Evolutionary conservation across 148 eudicot species (phyloP).

Genomic region (Camellia japonica): DNA sequence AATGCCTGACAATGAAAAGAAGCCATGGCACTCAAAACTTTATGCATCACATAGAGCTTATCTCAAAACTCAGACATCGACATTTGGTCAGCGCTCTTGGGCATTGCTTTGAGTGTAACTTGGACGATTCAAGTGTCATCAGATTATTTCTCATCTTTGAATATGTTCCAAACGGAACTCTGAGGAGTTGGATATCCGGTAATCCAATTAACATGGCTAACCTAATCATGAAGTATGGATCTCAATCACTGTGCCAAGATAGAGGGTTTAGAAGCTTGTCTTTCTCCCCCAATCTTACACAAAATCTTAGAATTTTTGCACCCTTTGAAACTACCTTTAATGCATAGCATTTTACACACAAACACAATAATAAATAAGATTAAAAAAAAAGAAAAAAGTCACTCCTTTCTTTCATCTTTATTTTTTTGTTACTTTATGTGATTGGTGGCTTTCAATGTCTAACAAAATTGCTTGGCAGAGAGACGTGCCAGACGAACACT

Average conservation of each 20-base stretch:
- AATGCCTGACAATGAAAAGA: constrained; percentile 69
- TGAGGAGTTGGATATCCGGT: constrained; percentile 87
- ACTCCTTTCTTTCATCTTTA: background rate
- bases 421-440: background rate
- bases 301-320: background rate
- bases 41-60: constrained; percentile 67
- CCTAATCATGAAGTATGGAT: background rate
- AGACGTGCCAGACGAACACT: constrained; percentile 45
- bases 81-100: constrained; percentile 89
- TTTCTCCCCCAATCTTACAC: background rate
- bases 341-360: background rate
- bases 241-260: background rate
- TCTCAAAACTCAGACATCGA: constrained; percentile 78
- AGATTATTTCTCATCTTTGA: constrained; percentile 81
- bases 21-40: constrained; percentile 50
- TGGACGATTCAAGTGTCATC: constrained; percentile 94
- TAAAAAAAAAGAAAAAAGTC: background rate
- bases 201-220: constrained; percentile 10
- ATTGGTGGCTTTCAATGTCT: constrained; percentile 2
- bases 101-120: constrained; percentile 86
- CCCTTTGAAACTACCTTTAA: too few species aligned
- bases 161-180: constrained; percentile 76
- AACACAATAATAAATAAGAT: background rate
- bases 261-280: background rate
- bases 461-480: constrained; percentile 29